These are phyloP conservation scores for Magnusiomyces tetraspermus DNA, from an alignment of 1,139 yeast genomes.

Conservation along the genomic window DNA sequence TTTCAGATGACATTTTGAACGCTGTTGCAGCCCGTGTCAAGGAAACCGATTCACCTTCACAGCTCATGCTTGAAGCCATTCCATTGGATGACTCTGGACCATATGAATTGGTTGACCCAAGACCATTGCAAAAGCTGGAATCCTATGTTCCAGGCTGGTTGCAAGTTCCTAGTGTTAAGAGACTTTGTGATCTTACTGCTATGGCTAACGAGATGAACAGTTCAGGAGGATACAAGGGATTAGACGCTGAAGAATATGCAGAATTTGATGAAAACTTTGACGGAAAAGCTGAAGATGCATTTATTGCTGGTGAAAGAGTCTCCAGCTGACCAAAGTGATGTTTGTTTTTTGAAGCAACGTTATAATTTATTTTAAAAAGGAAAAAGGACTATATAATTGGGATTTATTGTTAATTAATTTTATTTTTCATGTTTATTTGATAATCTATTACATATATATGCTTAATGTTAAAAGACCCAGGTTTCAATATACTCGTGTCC, in stretches of 20 bases:
- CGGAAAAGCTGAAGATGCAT: background rate
- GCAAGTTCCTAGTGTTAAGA: constrained; percentile 77
- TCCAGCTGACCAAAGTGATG: too few relatives aligned
- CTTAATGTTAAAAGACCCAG: too few relatives aligned
- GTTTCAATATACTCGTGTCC: too few relatives aligned
- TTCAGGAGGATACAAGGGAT: background rate
- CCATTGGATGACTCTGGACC: constrained; percentile 63
- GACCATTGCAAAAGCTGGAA: constrained; percentile 84
- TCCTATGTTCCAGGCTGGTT: constrained; percentile 96
- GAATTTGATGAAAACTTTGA: background rate
- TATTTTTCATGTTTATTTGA: too few relatives aligned
- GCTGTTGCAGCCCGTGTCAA: constrained; percentile 81
- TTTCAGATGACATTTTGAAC: constrained; percentile 72
- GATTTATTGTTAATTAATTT: too few relatives aligned
- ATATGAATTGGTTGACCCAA: constrained; percentile 73
- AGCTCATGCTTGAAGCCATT: constrained; percentile 45
- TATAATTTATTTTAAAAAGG: too few relatives aligned
- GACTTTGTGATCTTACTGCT: constrained; percentile 84
- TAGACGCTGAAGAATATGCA: background rate
- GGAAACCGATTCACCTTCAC: constrained; percentile 31
- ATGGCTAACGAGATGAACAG: constrained; percentile 7
- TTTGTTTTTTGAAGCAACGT: too few relatives aligned
- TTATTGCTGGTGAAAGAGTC: background rate
- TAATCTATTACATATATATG: too few relatives aligned
- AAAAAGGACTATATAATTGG: too few relatives aligned